Conservation (phyloP, 177 flowering plant genomes). For the Telopea speciosissima region DNA sequence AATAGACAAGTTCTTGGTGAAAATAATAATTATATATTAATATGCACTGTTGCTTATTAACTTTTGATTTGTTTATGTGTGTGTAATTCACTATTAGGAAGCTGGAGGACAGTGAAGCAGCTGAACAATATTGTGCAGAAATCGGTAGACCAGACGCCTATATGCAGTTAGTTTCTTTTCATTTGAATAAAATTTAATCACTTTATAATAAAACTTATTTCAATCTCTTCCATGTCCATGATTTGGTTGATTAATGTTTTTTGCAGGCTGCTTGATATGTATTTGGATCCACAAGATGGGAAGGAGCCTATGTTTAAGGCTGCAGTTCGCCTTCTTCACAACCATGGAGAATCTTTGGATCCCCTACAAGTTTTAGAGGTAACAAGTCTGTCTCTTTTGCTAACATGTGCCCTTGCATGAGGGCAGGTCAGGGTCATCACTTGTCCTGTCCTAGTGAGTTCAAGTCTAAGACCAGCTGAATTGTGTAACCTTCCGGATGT, state of each 20-base stretch:
- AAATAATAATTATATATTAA: not conserved
- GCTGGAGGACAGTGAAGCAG: conserved; percentile 94
- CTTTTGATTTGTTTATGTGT: not conserved
- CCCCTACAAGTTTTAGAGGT: conserved; percentile 95
- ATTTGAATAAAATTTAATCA: not conserved
- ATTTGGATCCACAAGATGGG: conserved; percentile 91
- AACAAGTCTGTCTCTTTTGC: conserved; percentile 3
- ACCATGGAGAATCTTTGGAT: conserved; percentile 91
- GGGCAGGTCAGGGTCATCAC: not conserved
- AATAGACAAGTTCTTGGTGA: not conserved
- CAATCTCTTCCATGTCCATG: not conserved
- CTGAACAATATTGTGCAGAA: conserved; percentile 93
- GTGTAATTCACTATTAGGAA: conserved; percentile 43
- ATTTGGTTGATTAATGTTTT: not conserved
- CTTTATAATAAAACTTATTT: not conserved
- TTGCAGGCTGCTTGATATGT: conserved; percentile 89
- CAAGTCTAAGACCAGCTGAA: not conserved
- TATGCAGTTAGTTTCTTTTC: conserved; percentile 63
- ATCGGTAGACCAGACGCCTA: conserved; percentile 96
- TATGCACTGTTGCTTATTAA: not conserved
- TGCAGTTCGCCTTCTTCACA: conserved; percentile 96
- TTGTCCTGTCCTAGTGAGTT: not conserved
- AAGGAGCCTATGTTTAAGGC: conserved; percentile 97
- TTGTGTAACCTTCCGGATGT: not conserved
- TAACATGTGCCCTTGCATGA: not conserved